Percentiles rank a stretch among this genome's conserved stretches.
phyloP scores from a whole-genome alignment of 768 basidiomycete genomes.

The Lactarius hengduanensis region DNA sequence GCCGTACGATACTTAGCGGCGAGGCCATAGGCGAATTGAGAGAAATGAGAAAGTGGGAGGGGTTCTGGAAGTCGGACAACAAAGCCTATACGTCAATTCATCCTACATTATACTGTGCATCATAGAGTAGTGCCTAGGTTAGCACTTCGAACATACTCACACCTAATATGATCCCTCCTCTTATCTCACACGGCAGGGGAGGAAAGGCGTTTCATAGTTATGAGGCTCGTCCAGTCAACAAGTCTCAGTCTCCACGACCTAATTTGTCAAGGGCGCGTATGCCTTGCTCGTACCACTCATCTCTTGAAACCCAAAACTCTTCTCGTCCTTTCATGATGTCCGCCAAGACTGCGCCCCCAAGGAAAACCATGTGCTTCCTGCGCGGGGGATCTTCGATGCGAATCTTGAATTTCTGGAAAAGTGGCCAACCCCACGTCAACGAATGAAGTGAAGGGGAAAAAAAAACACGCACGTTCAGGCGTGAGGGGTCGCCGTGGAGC shows the following conservation, averaged over 20 bases:
- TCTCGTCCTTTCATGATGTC: slow-evolving; percentile 97
- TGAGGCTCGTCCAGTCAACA: slow-evolving; percentile 14
- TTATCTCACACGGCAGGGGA: background rate
- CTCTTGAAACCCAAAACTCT: slow-evolving; percentile 93
- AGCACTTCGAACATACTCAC: background rate
- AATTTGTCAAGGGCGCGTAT: slow-evolving; percentile 80
- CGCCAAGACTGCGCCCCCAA: slow-evolving; percentile 96
- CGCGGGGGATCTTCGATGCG: slow-evolving; percentile 97
- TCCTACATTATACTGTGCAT: background rate
- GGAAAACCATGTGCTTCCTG: slow-evolving; percentile 99
- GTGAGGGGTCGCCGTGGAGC: slow-evolving; percentile 73
- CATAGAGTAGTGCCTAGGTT: background rate
- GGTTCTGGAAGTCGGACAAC: slow-evolving; percentile 14
- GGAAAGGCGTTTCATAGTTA: slow-evolving; percentile 7
- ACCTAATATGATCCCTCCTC: background rate
- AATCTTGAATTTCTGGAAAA: slow-evolving; percentile 94
- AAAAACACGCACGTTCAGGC: slow-evolving; percentile 71
- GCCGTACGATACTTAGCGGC: slow-evolving; percentile 58
- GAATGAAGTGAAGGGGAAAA: background rate
- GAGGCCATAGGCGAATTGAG: slow-evolving; percentile 19
- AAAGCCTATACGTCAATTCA: background rate
- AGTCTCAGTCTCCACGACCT: slow-evolving; percentile 50
- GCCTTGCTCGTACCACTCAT: slow-evolving; percentile 96
- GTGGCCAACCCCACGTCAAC: background rate
- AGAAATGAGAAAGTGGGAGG: slow-evolving; percentile 14